A percentile compares a stretch with the other conserved stretches of the same genome.
phyloP scores from a whole-genome alignment of 352 stramenopile species.

The Pythium phragmitis region DNA sequence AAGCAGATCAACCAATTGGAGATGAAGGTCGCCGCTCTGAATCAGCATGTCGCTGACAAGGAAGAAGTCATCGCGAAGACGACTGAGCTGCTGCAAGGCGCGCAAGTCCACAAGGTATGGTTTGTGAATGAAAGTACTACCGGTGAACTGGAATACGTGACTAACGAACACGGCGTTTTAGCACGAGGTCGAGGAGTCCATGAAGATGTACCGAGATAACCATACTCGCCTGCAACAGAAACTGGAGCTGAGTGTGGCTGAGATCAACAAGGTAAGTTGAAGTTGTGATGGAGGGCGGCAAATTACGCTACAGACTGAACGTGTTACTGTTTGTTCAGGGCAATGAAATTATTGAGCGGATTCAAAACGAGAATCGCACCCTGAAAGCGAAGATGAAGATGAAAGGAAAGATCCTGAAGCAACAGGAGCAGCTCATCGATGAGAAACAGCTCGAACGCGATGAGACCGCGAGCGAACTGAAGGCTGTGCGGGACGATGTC shows the following conservation, averaged over 20 bases:
- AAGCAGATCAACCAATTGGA: conserved; percentile 83
- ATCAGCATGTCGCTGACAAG: conserved; percentile 80
- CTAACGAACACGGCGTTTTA: conserved; percentile 10
- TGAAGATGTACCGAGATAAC: conserved; percentile 88
- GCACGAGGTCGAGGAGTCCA: conserved; percentile 82
- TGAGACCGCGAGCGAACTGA: conserved; percentile 58
- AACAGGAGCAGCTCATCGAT: conserved; percentile 83
- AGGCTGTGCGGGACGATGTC: conserved; percentile 64
- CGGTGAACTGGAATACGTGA: background rate
- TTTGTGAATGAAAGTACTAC: background rate
- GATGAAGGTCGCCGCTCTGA: conserved; percentile 58
- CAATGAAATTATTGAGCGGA: conserved; percentile 89
- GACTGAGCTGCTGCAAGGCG: conserved; percentile 60
- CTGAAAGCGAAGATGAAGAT: conserved; percentile 83
- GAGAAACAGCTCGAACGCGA: conserved; percentile 79
- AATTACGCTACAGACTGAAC: background rate
- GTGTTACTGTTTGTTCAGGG: conserved; percentile 35
- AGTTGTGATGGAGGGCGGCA: background rate
- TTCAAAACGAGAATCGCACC: conserved; percentile 79
- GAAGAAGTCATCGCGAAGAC: conserved; percentile 75
- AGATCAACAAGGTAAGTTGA: conserved; percentile 86
- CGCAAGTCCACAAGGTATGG: conserved; percentile 61
- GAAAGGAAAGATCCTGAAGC: conserved; percentile 89
- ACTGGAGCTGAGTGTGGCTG: conserved; percentile 84
- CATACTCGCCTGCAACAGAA: conserved; percentile 83